These are phyloP conservation scores for Amanita molliuscula DNA, from an alignment of 768 basidiomycete species.

Conservation along the genomic window DNA sequence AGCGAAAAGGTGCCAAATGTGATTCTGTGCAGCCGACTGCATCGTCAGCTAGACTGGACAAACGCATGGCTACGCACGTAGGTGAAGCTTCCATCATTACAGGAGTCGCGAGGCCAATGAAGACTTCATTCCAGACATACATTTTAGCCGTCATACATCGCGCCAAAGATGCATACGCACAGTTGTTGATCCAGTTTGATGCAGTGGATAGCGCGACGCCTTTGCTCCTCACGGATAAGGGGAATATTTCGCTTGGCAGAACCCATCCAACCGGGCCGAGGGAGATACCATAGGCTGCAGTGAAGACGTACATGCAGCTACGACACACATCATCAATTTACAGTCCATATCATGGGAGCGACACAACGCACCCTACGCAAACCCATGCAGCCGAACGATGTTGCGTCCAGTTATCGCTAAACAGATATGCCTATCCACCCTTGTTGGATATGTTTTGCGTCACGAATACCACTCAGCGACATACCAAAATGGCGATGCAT, in stretches of 20 bases:
- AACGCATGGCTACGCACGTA: conserved; percentile 26
- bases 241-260: conserved; percentile 75
- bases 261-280: conserved; percentile 82
- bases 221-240: conserved; percentile 66
- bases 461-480: conserved; percentile 1
- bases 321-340: neutral
- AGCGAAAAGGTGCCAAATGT: conserved; percentile 62
- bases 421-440: conserved; percentile 32
- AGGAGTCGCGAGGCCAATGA: conserved; percentile 69
- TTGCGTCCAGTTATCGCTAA: conserved; percentile 44
- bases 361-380: conserved; percentile 45
- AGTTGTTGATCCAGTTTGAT: conserved; percentile 83
- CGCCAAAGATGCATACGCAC: conserved; percentile 23
- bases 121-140: conserved; percentile 31
- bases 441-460: neutral
- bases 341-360: neutral
- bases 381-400: conserved; percentile 55
- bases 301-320: conserved; percentile 66
- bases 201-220: conserved; percentile 80
- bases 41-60: neutral
- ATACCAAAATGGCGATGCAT: conserved; percentile 52
- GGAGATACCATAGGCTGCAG: conserved; percentile 65
- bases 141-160: neutral
- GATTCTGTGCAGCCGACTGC: conserved; percentile 23
- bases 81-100: conserved; percentile 51